phyloP scores from a whole-genome alignment of 768 basidiomycete genomes.

The Sarcodon sp. region DNA sequence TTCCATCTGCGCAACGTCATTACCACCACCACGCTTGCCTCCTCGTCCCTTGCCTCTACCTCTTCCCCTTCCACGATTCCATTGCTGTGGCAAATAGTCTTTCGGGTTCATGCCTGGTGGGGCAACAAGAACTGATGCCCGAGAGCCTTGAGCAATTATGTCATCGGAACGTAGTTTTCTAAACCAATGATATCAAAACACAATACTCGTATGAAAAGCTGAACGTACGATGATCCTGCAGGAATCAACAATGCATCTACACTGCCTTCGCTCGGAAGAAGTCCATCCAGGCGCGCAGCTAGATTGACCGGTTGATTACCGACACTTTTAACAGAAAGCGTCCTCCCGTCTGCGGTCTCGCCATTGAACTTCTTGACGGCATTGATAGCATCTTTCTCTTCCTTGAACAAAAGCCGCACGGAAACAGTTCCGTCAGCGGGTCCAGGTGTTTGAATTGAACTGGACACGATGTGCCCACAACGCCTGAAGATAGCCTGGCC shows the following conservation, averaged over 20 bases:
- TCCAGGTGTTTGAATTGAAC: constrained; percentile 15
- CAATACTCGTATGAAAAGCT: not conserved
- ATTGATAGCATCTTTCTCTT: constrained; percentile 41
- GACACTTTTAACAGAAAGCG: constrained; percentile 50
- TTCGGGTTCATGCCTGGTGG: constrained; percentile 53
- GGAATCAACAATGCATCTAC: constrained; percentile 42
- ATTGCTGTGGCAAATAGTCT: constrained; percentile 28
- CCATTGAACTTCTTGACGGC: constrained; percentile 70
- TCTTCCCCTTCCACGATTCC: constrained; percentile 13
- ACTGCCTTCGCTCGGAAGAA: constrained; percentile 25
- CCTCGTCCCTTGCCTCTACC: constrained; percentile 22
- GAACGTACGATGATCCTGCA: constrained; percentile 44
- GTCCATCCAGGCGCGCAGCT: constrained; percentile 41
- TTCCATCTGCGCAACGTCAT: constrained; percentile 35
- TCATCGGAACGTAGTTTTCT: constrained; percentile 86
- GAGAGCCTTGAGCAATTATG: constrained; percentile 48
- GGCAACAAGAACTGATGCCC: constrained; percentile 54
- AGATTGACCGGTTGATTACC: constrained; percentile 43
- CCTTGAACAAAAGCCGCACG: constrained; percentile 67
- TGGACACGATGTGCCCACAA: constrained; percentile 51
- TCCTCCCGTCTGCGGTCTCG: constrained; percentile 73
- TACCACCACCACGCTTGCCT: constrained; percentile 17
- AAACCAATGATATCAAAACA: not conserved
- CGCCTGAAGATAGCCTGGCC: constrained; percentile 65
- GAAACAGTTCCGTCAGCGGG: constrained; percentile 25